These are phyloP conservation scores for Delphinella strobiligena DNA, from an alignment of 2,329 filamentous ascomycete genomes.

Conservation along the genomic window DNA sequence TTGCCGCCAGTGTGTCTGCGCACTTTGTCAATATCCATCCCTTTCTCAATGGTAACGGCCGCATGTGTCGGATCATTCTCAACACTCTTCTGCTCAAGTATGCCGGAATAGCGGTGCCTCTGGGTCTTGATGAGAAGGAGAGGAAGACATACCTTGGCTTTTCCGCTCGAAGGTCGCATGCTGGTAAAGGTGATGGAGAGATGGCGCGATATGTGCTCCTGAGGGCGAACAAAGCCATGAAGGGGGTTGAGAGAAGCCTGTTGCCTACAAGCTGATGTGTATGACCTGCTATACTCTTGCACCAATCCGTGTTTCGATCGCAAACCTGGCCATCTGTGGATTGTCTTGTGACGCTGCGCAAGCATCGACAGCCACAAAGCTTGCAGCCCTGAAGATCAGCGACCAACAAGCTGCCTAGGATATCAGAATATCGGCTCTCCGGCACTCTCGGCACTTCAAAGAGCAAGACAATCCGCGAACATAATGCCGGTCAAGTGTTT, in stretches of 20 bases:
- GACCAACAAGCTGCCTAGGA: no score
- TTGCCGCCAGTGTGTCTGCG: slow-evolving; percentile 1
- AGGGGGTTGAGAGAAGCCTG: neutral
- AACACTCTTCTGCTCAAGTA: neutral
- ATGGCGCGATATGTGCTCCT: neutral
- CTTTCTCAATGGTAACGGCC: neutral
- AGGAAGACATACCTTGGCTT: neutral
- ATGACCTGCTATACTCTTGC: no score
- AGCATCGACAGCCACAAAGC: no score
- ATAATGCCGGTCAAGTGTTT: no score
- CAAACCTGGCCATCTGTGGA: no score
- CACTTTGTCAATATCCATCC: slow-evolving; percentile 6
- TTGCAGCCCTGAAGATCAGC: no score
- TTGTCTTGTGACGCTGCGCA: no score
- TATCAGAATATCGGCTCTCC: no score
- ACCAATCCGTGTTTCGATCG: no score
- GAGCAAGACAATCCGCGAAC: no score
- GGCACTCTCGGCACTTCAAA: no score
- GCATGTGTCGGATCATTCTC: slow-evolving; percentile 1
- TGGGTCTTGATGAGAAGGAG: neutral
- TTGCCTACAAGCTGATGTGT: no score
- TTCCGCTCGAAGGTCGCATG: neutral
- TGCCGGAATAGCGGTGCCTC: neutral
- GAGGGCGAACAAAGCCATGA: neutral
- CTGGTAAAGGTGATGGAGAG: neutral